Base-by-base conservation (phyloP, 169 alveolate species). In the Miamiensis avidus region DNA sequence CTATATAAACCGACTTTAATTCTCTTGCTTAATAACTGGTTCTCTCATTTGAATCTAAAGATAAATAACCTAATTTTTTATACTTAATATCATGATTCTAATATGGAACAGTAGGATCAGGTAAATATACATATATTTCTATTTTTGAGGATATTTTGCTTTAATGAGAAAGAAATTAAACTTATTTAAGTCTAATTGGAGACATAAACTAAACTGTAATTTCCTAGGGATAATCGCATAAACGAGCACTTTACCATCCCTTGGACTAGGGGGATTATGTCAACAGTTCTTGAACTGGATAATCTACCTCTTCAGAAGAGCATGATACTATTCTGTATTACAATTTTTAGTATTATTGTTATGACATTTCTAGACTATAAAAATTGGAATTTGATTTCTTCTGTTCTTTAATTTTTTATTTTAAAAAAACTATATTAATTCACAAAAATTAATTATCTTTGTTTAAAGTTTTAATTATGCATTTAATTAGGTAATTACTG, bases 21-120 rank as follows among this genome's bases (percentile, higher is more conserved):
- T 97, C 99, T 33, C 99, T 92, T 20, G 98, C 98, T 88, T 96
- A 91, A 74, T 89, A 97, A 65, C 97, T 97, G n/a, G 96, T 90
- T 85, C 97, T 89, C 84, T 96, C 98, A 87, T 97, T 97, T 69
- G 95, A 90, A 87, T 97, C 98, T 87, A 97, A 88, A 33, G 96
- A 89, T 72, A 96, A 91, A 86, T 96, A 97, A 25, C 99, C 99
- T n/a, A 97, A 91, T 76, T 97, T 91, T 87, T 93, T 97, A 86
- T 93, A 97, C 85, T 94, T 91, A 34, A 91, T 86, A 33, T 93
- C 88, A 30, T 81, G 82, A 78, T 89, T 75, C 6, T 89, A 82
- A 25, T 90, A 88, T 32, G 94, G 87, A 27, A 83, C 69, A 75
- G 89, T 87, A n/a, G 91, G 89, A 32, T 84, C 92, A n/a, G 98